These are phyloP conservation scores for Herpetospermum pedunculosum DNA, from an alignment of 306 rosid genomes.

Conservation along the genomic window DNA sequence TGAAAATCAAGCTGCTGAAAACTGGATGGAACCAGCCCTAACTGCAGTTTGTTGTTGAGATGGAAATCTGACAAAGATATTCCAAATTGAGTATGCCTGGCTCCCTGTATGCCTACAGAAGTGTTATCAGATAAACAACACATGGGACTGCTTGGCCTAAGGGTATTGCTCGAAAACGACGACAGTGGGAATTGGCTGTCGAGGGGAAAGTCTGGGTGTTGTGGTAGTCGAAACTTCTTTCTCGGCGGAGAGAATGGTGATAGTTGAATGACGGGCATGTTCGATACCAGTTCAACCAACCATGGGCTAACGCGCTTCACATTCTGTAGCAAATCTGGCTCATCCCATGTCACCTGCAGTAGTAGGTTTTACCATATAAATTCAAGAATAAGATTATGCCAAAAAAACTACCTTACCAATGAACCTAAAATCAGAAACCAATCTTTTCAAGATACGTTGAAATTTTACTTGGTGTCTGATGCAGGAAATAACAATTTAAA, in stretches of 20 bases:
- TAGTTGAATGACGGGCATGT: slow-evolving; percentile 49
- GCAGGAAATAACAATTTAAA: background rate
- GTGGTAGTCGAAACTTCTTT: slow-evolving; percentile 75
- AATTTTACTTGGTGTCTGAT: background rate
- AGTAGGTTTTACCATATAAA: background rate
- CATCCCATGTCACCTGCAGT: slow-evolving; percentile 92
- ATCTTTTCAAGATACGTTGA: background rate
- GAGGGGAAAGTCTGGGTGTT: slow-evolving; percentile 41
- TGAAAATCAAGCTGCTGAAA: slow-evolving; percentile 32
- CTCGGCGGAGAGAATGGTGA: slow-evolving; percentile 66
- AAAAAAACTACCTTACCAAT: background rate
- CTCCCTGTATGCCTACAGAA: slow-evolving; percentile 99
- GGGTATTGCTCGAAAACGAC: slow-evolving; percentile 60
- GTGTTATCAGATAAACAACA: slow-evolving; percentile 74
- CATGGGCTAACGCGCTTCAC: slow-evolving; percentile 98
- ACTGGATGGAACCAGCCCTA: slow-evolving; percentile 55
- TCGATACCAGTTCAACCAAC: slow-evolving; percentile 82
- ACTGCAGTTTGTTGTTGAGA: slow-evolving; percentile 50
- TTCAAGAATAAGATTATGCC: background rate
- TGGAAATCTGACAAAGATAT: slow-evolving; percentile 71
- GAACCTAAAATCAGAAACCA: background rate
- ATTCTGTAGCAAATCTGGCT: slow-evolving; percentile 92
- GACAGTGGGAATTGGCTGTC: slow-evolving; percentile 55
- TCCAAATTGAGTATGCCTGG: slow-evolving; percentile 99
- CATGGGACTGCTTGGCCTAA: slow-evolving; percentile 70